These are phyloP conservation scores for Trypanosoma rangeli DNA, from an alignment of 208 protist genomes.

Conservation along the genomic window DNA sequence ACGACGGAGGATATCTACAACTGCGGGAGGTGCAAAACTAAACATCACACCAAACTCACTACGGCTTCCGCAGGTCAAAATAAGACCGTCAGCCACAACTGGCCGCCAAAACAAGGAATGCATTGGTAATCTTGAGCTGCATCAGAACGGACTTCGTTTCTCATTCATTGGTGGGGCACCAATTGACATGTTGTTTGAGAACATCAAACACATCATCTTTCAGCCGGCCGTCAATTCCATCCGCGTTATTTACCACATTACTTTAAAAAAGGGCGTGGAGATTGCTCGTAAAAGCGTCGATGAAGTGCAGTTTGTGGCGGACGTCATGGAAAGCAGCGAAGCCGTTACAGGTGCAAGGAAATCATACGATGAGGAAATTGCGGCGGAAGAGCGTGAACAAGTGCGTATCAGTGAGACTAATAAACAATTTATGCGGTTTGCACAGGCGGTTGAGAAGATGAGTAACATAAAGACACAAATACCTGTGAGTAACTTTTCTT, in stretches of 20 bases:
- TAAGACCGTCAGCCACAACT: constrained; percentile 83
- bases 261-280: constrained; percentile 96
- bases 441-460: constrained; percentile 59
- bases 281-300: constrained; percentile 94
- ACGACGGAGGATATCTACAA: constrained; percentile 47
- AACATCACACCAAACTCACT: constrained; percentile 35
- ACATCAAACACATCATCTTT: constrained; percentile 98
- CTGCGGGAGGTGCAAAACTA: constrained; percentile 48
- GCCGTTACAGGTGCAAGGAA: constrained; percentile 46
- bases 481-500: constrained; percentile 76
- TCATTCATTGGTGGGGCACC: constrained; percentile 66
- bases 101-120: constrained; percentile 79
- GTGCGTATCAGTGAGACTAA: constrained; percentile 75
- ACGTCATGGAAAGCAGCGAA: constrained; percentile 94
- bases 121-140: constrained; percentile 91
- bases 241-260: constrained; percentile 95
- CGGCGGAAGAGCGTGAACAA: constrained; percentile 74
- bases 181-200: constrained; percentile 95
- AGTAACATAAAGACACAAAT: constrained; percentile 80
- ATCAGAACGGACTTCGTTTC: constrained; percentile 97
- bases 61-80: constrained; percentile 86
- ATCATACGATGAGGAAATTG: constrained; percentile 76
- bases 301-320: constrained; percentile 97
- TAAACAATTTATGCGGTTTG: constrained; percentile 85
- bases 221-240: constrained; percentile 93